Evolutionary conservation across 345 rosid genomes (phyloP).

Genomic region (Noccaea caerulescens): DNA sequence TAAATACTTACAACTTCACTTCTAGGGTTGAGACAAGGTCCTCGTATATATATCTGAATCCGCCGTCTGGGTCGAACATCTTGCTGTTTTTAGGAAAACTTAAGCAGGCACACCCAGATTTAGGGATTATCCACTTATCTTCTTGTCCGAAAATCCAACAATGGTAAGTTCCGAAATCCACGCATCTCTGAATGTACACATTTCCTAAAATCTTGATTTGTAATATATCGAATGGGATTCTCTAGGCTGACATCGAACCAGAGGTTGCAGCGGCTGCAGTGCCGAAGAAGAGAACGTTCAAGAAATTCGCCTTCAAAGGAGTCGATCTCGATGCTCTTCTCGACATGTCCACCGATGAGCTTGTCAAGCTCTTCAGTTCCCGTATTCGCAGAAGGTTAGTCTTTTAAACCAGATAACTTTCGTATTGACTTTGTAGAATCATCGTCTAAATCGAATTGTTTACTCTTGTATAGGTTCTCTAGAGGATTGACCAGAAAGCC

Average conservation of each 20-base stretch:
- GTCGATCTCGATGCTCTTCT: slow-evolving; percentile 64
- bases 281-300: slow-evolving; percentile 71
- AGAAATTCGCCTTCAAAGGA: slow-evolving; percentile 75
- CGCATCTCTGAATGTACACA: background rate
- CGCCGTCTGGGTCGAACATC: background rate
- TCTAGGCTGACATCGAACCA: slow-evolving; percentile 49
- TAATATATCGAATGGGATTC: background rate
- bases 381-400: slow-evolving; percentile 72
- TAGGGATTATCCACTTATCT: background rate
- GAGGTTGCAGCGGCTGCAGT: slow-evolving; percentile 52
- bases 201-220: background rate
- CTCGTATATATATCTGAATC: slow-evolving; percentile 12
- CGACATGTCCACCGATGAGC: slow-evolving; percentile 54
- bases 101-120: background rate
- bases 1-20: too few relatives aligned
- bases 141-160: slow-evolving; percentile 4
- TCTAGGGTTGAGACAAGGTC: slow-evolving; percentile 7
- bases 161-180: slow-evolving; percentile 10
- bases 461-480: slow-evolving; percentile 53
- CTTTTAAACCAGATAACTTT: background rate
- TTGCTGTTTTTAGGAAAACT: background rate
- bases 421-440: background rate
- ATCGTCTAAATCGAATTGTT: background rate
- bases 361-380: slow-evolving; percentile 64
- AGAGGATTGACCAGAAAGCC: slow-evolving; percentile 71